phyloP scores from a whole-genome alignment of 345 rosid genomes.

The Kernera saxatilis region DNA sequence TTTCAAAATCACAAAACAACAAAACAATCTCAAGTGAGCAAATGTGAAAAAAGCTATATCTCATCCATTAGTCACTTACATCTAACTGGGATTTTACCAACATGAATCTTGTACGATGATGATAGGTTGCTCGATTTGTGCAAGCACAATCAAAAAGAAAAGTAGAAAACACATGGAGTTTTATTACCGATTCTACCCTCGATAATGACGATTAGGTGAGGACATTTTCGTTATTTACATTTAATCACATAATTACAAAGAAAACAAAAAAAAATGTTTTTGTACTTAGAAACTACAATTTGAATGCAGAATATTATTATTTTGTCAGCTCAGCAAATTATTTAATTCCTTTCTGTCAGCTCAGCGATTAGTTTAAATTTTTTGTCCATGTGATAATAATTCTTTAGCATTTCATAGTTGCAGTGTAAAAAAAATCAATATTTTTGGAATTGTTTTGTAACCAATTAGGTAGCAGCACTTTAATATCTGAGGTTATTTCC shows the following conservation, averaged over 20 bases:
- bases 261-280: not conserved
- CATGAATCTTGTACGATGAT: not conserved
- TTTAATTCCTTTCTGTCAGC: conserved; percentile 20
- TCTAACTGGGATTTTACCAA: not conserved
- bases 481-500: conserved; percentile 25
- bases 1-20: not conserved
- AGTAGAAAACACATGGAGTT: not conserved
- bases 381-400: conserved; percentile 27
- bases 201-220: conserved; percentile 12
- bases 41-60: not conserved
- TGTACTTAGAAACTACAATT: not conserved
- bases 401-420: conserved; percentile 7
- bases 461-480: conserved; percentile 22
- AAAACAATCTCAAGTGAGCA: not conserved
- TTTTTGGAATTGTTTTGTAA: conserved; percentile 12
- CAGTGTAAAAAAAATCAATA: not conserved
- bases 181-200: not conserved
- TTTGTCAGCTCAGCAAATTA: conserved; percentile 22
- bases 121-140: not conserved
- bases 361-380: conserved; percentile 4
- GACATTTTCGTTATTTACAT: not conserved
- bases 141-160: not conserved
- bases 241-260: not conserved
- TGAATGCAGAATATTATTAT: conserved; percentile 11
- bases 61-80: not conserved